phyloP scores from a whole-genome alignment of 208 protist species.

The Crithidia fasciculata region DNA sequence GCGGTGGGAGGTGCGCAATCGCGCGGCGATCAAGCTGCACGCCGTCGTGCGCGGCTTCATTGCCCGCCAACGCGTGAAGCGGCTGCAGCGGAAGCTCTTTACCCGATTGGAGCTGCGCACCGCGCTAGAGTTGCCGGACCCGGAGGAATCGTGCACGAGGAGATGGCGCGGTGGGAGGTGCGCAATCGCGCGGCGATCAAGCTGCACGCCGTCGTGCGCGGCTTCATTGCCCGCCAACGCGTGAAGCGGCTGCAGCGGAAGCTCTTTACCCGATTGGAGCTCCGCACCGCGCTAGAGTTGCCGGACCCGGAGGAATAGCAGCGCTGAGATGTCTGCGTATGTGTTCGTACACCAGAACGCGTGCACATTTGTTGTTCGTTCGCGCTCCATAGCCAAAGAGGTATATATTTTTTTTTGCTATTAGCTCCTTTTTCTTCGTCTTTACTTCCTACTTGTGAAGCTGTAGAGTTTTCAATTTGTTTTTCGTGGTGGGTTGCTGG shows the following conservation, averaged over 20 bases:
- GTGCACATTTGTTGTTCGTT: too few species aligned
- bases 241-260: slow-evolving; percentile 49
- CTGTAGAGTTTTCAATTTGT: too few species aligned
- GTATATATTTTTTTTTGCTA: slow-evolving; percentile 4
- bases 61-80: slow-evolving; percentile 44
- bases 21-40: slow-evolving; percentile 46
- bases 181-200: slow-evolving; percentile 42
- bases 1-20: slow-evolving; percentile 49
- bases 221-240: slow-evolving; percentile 52
- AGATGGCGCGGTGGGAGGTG: slow-evolving; percentile 49
- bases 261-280: slow-evolving; percentile 47
- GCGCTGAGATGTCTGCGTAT: too few species aligned
- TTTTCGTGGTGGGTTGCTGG: too few species aligned
- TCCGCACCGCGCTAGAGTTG: slow-evolving; percentile 46
- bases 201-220: slow-evolving; percentile 53
- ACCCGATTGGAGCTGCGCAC: slow-evolving; percentile 52
- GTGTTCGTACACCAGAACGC: too few species aligned
- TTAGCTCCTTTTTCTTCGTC: slow-evolving; percentile 11
- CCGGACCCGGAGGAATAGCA: slow-evolving; percentile 7
- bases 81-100: slow-evolving; percentile 48
- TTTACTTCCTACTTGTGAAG: slow-evolving; percentile 3
- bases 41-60: slow-evolving; percentile 55
- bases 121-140: slow-evolving; percentile 43
- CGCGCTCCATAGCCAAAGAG: too few species aligned
- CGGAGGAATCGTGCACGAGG: slow-evolving; percentile 32